A percentile compares a stretch with the other conserved stretches of the same genome.
Evolutionary conservation across 106 monocot species (phyloP).

Genomic region (Alisma plantagoaquatica): DNA sequence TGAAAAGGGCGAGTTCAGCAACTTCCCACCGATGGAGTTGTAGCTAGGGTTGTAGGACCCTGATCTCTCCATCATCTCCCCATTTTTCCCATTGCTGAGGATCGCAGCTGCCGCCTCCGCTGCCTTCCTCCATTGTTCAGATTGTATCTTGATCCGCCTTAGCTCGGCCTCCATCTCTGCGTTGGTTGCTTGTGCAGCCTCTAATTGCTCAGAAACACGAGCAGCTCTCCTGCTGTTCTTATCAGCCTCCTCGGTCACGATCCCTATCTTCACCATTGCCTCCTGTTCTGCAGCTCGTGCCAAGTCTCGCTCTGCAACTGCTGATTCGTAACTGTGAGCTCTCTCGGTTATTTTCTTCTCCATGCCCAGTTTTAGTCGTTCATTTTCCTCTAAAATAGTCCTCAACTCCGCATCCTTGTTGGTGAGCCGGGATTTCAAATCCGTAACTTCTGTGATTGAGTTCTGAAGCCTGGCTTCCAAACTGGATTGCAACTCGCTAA

Average conservation of each 20-base stretch:
- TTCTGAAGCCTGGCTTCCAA: constrained; percentile 30
- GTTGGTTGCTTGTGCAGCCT: constrained; percentile 37
- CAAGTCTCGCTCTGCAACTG: constrained; percentile 37
- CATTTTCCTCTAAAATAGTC: constrained; percentile 52
- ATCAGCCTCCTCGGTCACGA: constrained; percentile 44
- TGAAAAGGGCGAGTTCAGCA: constrained; percentile 65
- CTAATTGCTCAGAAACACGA: constrained; percentile 49
- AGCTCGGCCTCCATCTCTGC: constrained; percentile 68
- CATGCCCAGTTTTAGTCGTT: constrained; percentile 35
- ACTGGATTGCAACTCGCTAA: constrained; percentile 6
- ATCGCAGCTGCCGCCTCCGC: constrained; percentile 87
- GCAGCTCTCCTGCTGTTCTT: constrained; percentile 31
- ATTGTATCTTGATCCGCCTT: constrained; percentile 66
- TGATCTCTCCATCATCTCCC: constrained; percentile 40
- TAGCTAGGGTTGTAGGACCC: constrained; percentile 52
- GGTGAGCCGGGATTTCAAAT: constrained; percentile 52
- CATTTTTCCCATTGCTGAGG: constrained; percentile 40
- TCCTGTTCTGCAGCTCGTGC: constrained; percentile 66
- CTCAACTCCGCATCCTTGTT: constrained; percentile 71
- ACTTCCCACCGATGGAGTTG: constrained; percentile 37
- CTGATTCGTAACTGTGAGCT: constrained; percentile 22
- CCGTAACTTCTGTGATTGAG: constrained; percentile 15
- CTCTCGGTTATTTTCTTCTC: constrained; percentile 26
- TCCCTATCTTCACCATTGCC: constrained; percentile 33
- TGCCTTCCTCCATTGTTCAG: constrained; percentile 97